phyloP scores from a whole-genome alignment of 2,329 filamentous ascomycete genomes.

The Diaporthe nobilis region DNA sequence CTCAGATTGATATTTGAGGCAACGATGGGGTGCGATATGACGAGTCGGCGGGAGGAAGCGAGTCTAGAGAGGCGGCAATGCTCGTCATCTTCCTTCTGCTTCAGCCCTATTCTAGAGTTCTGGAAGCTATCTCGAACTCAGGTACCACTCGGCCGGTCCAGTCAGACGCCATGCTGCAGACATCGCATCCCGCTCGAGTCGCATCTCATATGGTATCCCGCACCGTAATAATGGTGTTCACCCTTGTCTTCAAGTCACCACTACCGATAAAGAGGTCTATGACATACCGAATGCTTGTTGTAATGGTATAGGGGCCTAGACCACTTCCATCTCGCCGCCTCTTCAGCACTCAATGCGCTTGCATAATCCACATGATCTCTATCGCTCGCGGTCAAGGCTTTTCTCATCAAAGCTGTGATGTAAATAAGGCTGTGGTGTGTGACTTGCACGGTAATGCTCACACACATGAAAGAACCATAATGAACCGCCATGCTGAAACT shows the following conservation, averaged over 20 bases:
- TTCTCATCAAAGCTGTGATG: not conserved
- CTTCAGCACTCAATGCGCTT: not conserved
- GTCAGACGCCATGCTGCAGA: not conserved
- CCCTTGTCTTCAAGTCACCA: too few species aligned
- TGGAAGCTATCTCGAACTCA: not conserved
- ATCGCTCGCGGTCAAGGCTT: not conserved
- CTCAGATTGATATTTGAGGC: not conserved
- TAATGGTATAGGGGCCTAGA: not conserved
- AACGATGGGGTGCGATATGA: not conserved
- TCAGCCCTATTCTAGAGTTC: not conserved
- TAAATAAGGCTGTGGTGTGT: not conserved
- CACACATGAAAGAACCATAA: not conserved
- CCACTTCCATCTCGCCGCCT: not conserved
- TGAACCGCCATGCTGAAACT: not conserved
- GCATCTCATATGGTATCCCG: not conserved
- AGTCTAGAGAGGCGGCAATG: not conserved
- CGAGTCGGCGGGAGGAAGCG: not conserved
- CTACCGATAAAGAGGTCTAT: not conserved
- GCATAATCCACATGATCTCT: not conserved
- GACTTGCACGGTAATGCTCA: not conserved
- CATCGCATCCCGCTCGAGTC: not conserved
- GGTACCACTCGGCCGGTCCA: not conserved
- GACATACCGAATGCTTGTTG: too few species aligned
- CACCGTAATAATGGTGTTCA: not conserved
- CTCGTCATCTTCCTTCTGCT: not conserved